phyloP scores from a whole-genome alignment of 495 filamentous ascomycete genomes.

The Xylaria cubensis region DNA sequence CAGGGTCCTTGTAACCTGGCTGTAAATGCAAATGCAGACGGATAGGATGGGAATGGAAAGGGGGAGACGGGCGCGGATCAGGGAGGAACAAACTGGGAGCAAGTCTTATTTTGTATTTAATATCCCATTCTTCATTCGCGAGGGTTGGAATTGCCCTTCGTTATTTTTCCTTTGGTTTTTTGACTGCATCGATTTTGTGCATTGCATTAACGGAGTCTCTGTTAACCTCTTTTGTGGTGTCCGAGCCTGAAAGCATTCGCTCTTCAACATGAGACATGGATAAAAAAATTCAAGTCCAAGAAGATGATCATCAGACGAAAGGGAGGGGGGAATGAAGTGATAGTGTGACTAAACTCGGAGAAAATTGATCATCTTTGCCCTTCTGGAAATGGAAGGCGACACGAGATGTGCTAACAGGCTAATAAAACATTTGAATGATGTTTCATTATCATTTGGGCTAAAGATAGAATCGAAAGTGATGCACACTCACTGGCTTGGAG shows the following conservation, averaged over 20 bases:
- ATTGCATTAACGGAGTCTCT: constrained; percentile 19
- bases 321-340: background rate
- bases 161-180: constrained; percentile 26
- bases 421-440: background rate
- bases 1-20: background rate
- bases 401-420: background rate
- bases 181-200: constrained; percentile 26
- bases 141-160: constrained; percentile 20
- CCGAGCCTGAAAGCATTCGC: constrained; percentile 3
- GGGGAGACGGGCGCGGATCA: constrained; percentile 3
- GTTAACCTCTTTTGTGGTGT: background rate
- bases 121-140: constrained; percentile 25
- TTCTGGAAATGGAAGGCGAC: background rate
- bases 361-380: background rate
- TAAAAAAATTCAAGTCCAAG: background rate
- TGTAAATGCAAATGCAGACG: background rate
- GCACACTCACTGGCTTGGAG: background rate
- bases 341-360: background rate
- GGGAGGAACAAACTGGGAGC: constrained; percentile 9
- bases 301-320: background rate
- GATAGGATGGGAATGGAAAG: background rate
- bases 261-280: background rate
- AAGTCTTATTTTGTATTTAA: constrained; percentile 37
- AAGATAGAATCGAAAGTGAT: constrained; percentile 4
- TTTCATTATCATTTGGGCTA: background rate